phyloP scores from a whole-genome alignment of 2,329 filamentous ascomycete genomes.

The Exophiala aquamarina region DNA sequence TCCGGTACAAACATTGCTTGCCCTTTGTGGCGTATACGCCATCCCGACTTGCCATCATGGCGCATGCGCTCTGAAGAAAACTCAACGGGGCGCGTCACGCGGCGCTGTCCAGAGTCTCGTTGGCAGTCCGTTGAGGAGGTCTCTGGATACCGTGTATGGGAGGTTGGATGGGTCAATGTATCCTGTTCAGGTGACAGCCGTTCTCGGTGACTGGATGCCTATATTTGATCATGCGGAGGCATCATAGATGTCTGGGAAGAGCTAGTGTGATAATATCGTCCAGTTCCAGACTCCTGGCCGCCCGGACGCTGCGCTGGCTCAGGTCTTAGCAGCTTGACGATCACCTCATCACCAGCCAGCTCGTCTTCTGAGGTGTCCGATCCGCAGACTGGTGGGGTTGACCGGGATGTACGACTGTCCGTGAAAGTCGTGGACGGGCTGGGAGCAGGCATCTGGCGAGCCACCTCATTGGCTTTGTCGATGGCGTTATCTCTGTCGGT shows the following conservation, averaged over 20 bases:
- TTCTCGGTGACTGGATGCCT: conserved; percentile 1
- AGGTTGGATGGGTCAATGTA: background rate
- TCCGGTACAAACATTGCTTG: conserved; percentile 10
- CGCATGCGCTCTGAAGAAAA: conserved; percentile 9
- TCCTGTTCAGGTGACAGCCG: background rate
- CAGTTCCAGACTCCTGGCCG: conserved; percentile 9
- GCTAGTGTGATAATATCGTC: conserved; percentile 10
- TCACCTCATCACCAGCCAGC: conserved; percentile 7
- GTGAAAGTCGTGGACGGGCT: conserved; percentile 7
- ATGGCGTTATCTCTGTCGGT: conserved; percentile 40
- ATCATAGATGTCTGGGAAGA: conserved; percentile 4
- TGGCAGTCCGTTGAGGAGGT: background rate
- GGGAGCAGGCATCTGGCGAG: conserved; percentile 9
- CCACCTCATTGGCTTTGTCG: conserved; percentile 30
- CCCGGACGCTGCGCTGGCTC: conserved; percentile 1
- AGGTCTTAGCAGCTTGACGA: conserved; percentile 8
- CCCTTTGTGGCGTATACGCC: conserved; percentile 6
- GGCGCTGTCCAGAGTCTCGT: background rate
- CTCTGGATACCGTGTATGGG: background rate
- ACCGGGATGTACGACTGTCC: conserved; percentile 14
- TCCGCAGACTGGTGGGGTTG: background rate
- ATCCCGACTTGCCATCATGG: conserved; percentile 7
- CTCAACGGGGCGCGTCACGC: background rate
- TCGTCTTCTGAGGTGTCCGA: conserved; percentile 7
- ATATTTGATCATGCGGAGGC: conserved; percentile 2